Percentiles rank a stretch among this genome's conserved stretches.
Conservation (phyloP, 1,284 basidiomycete species). For the Tylopilus sp. region DNA sequence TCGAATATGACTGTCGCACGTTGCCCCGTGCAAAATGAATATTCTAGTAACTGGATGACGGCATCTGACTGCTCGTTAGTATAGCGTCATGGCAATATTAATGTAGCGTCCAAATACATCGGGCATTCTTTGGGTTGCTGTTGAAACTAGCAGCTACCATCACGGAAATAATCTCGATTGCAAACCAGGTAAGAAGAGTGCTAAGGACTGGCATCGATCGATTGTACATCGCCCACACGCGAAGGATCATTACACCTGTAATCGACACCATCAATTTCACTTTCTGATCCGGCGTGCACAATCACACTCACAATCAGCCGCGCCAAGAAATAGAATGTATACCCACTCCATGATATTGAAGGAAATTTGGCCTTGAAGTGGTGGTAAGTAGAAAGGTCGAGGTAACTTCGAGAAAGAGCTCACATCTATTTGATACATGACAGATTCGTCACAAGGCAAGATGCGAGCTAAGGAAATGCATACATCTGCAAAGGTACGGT, state of each 20-base stretch:
- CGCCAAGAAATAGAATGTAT: background rate
- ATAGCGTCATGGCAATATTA: background rate
- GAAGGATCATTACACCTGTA: background rate
- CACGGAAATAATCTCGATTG: background rate
- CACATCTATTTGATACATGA: background rate
- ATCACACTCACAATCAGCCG: background rate
- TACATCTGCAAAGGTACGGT: background rate
- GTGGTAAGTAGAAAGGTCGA: background rate
- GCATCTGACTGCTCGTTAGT: background rate
- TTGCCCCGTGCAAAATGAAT: background rate
- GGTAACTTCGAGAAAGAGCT: background rate
- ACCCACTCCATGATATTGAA: background rate
- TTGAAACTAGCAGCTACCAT: background rate
- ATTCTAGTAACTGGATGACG: background rate
- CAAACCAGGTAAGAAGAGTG: background rate
- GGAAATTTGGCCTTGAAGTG: background rate
- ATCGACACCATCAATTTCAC: background rate
- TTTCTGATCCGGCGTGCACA: background rate
- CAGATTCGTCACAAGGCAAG: no score
- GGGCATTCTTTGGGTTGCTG: background rate
- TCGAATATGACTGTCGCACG: background rate
- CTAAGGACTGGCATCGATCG: background rate
- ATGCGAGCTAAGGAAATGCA: background rate
- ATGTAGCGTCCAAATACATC: background rate
- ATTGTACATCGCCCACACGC: background rate